A percentile compares a stretch with the other conserved stretches of the same genome.
These are phyloP conservation scores for Casuarina glauca DNA, from an alignment of 306 rosid genomes.

Conservation along the genomic window DNA sequence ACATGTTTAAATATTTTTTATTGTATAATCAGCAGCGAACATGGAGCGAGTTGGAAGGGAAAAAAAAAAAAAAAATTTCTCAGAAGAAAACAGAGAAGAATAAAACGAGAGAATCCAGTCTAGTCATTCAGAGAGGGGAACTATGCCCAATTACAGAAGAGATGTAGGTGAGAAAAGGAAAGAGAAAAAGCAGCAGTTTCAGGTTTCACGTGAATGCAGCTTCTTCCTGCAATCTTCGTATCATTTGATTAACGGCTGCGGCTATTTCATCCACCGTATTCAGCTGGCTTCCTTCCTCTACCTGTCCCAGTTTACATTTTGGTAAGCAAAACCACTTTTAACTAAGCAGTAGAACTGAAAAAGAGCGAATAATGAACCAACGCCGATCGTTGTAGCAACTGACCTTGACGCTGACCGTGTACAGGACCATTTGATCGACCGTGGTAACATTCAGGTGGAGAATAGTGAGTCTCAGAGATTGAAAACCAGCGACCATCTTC, in stretches of 20 bases:
- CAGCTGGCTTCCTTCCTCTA: constrained; percentile 73
- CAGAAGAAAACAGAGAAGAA: neutral
- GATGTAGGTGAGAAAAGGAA: neutral
- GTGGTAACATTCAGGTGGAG: constrained; percentile 86
- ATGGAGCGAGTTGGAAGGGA: neutral
- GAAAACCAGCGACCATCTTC: constrained; percentile 67
- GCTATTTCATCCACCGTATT: constrained; percentile 91
- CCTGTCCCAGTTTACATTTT: constrained; percentile 40
- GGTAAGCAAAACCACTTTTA: neutral
- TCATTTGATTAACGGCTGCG: constrained; percentile 73
- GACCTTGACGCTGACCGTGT: constrained; percentile 83
- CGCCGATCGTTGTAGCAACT: neutral
- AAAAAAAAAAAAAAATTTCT: neutral
- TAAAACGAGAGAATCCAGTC: neutral
- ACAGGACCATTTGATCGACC: constrained; percentile 60
- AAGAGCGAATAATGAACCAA: neutral
- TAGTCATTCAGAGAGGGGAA: neutral
- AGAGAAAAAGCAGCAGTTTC: neutral
- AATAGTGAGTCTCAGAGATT: constrained; percentile 54
- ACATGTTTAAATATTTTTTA: neutral
- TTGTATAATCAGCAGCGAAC: neutral
- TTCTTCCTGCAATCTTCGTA: constrained; percentile 52
- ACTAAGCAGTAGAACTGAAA: neutral
- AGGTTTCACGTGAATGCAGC: constrained; percentile 42
- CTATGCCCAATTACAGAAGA: neutral